These are phyloP conservation scores for Pyricularia sp. DNA, from an alignment of 2,329 filamentous ascomycete species.

Conservation along the genomic window DNA sequence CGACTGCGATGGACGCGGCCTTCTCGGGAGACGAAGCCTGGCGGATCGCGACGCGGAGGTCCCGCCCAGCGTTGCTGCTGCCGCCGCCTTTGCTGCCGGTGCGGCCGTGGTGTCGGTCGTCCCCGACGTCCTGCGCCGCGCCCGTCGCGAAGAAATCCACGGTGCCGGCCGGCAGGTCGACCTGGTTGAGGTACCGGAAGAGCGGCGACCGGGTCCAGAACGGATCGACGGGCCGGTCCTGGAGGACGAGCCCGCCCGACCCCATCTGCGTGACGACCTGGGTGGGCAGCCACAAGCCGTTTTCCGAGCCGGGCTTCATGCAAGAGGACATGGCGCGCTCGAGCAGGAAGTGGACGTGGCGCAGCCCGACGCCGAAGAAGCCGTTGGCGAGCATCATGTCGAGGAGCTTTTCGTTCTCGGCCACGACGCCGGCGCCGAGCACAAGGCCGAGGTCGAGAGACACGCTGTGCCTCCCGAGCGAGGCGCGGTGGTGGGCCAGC, in stretches of 20 bases:
- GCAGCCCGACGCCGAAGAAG: conserved; percentile 43
- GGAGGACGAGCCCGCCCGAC: conserved; percentile 41
- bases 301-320: too few relatives aligned
- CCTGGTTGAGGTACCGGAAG: conserved; percentile 36
- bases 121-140: not conserved
- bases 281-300: conserved; percentile 28
- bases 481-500: conserved; percentile 26
- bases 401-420: conserved; percentile 35
- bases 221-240: conserved; percentile 42
- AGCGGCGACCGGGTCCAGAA: conserved; percentile 43
- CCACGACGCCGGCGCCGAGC: conserved; percentile 44
- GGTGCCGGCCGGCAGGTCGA: conserved; percentile 29
- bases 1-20: conserved; percentile 1
- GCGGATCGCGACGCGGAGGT: conserved; percentile 6
- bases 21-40: conserved; percentile 3
- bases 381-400: conserved; percentile 39
- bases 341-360: conserved; percentile 38
- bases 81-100: not conserved
- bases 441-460: conserved; percentile 43
- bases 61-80: not conserved
- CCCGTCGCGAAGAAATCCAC: not conserved
- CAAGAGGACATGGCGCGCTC: conserved; percentile 34
- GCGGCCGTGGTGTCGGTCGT: not conserved
- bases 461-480: conserved; percentile 24
- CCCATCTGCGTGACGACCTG: conserved; percentile 44